A percentile compares a stretch with the other conserved stretches of the same genome.
Evolutionary conservation across 1,139 yeast genomes (phyloP).

Genomic region (Kodamaea arcana): DNA sequence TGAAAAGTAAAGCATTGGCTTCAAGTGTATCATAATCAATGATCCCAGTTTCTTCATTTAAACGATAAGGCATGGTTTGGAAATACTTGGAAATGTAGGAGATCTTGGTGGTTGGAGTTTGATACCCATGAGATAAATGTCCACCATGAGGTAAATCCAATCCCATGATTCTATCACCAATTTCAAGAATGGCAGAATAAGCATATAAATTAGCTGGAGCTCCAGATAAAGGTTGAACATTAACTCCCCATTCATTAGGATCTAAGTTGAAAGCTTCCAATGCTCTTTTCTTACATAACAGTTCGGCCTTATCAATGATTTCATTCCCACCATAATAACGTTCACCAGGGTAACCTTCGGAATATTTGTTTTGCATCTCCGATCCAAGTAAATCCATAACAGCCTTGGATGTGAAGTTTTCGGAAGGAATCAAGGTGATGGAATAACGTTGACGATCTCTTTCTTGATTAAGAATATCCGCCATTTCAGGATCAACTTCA

Average conservation of each 20-base stretch:
- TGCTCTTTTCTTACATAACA: slow-evolving; percentile 88
- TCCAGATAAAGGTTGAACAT: slow-evolving; percentile 90
- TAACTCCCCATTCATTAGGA: slow-evolving; percentile 88
- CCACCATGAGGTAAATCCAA: slow-evolving; percentile 97
- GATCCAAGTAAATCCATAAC: slow-evolving; percentile 93
- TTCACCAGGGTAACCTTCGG: slow-evolving; percentile 98
- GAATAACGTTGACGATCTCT: slow-evolving; percentile 83
- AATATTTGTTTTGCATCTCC: slow-evolving; percentile 95
- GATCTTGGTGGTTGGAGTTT: slow-evolving; percentile 81
- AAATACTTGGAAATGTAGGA: slow-evolving; percentile 89
- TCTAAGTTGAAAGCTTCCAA: slow-evolving; percentile 75
- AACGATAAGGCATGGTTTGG: slow-evolving; percentile 95
- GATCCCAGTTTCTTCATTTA: slow-evolving; percentile 78
- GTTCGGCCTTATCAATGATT: slow-evolving; percentile 86
- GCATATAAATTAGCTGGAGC: slow-evolving; percentile 96
- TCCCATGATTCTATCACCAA: slow-evolving; percentile 94
- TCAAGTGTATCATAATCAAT: slow-evolving; percentile 89
- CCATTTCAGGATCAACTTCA: slow-evolving; percentile 84
- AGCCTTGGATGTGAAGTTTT: slow-evolving; percentile 90
- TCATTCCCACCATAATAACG: slow-evolving; percentile 97
- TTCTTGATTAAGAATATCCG: slow-evolving; percentile 67
- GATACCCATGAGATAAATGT: slow-evolving; percentile 94
- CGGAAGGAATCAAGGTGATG: slow-evolving; percentile 88
- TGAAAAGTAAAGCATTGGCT: slow-evolving; percentile 76
- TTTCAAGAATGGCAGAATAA: slow-evolving; percentile 85